Conservation (phyloP, 2,329 filamentous ascomycete genomes). For the Curvularia spicifera region DNA sequence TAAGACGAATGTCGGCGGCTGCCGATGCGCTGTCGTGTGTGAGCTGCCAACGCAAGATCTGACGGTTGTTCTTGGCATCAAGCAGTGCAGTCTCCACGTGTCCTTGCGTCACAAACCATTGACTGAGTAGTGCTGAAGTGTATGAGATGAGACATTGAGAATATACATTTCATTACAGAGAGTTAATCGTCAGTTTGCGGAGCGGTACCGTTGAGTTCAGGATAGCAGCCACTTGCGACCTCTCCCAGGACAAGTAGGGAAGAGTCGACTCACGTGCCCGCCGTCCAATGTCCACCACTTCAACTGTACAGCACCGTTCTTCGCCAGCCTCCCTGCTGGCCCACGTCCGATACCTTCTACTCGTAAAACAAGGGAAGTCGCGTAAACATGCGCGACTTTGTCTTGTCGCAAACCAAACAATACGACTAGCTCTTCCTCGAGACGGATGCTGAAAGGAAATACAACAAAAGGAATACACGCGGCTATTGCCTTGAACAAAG, state of each 20-base stretch:
- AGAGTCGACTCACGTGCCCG: neutral
- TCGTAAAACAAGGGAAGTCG: constrained; percentile 5
- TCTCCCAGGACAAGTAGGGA: neutral
- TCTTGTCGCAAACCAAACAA: constrained; percentile 9
- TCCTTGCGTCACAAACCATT: neutral
- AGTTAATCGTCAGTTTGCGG: constrained; percentile 13
- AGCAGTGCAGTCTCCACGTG: neutral
- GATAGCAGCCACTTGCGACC: constrained; percentile 5
- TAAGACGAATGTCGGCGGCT: constrained; percentile 9
- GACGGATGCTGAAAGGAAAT: neutral
- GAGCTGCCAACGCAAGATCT: neutral
- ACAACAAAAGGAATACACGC: constrained; percentile 3
- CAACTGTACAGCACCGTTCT: neutral
- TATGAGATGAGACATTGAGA: constrained; percentile 13
- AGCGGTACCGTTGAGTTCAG: constrained; percentile 9
- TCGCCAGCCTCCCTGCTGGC: neutral
- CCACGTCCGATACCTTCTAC: constrained; percentile 5
- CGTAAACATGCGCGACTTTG: constrained; percentile 14
- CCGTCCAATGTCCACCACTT: neutral
- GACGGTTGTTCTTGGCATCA: neutral
- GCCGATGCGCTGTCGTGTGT: constrained; percentile 2
- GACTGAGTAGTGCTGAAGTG: neutral
- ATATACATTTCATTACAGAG: constrained; percentile 22
- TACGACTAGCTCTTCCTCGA: constrained; percentile 11
- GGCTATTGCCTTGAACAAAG: constrained; percentile 4